Conservation (phyloP, 805 yeast species). For the Metschnikowia colocasiae region DNA sequence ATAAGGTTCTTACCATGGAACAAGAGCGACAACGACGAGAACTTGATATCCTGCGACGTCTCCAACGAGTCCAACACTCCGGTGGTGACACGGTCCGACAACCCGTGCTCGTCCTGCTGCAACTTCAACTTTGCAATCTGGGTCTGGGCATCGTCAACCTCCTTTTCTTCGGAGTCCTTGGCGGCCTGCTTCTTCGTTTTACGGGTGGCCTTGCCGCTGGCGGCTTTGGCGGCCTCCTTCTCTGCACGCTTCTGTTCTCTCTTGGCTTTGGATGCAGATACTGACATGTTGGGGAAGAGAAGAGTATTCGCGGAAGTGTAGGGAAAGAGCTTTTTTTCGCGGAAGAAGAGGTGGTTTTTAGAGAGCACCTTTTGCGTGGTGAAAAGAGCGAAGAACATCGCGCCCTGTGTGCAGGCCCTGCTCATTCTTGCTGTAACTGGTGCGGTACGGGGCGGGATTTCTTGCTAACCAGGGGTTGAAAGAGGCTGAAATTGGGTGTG, state of each 20-base stretch:
- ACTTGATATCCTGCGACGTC: slow-evolving; percentile 91
- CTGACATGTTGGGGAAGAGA: slow-evolving; percentile 33
- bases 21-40: slow-evolving; percentile 82
- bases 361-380: background rate
- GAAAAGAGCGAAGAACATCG: slow-evolving; percentile 2
- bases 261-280: slow-evolving; percentile 94
- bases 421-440: background rate
- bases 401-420: background rate
- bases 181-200: slow-evolving; percentile 56
- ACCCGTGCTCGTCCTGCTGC: slow-evolving; percentile 90
- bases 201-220: slow-evolving; percentile 72
- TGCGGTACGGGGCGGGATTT: background rate
- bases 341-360: background rate
- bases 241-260: slow-evolving; percentile 93
- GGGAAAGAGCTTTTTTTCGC: background rate
- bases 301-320: background rate
- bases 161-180: slow-evolving; percentile 49
- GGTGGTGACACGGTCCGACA: slow-evolving; percentile 95
- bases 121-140: slow-evolving; percentile 82
- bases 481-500: background rate
- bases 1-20: slow-evolving; percentile 97
- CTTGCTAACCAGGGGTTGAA: background rate
- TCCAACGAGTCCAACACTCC: slow-evolving; percentile 89
- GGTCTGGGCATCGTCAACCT: slow-evolving; percentile 60
- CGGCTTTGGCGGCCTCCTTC: slow-evolving; percentile 43